Percentiles rank a stretch among this genome's conserved stretches.
These are phyloP conservation scores for Gaillardinia entomophila DNA, from an alignment of 805 yeast genomes.

Conservation along the genomic window DNA sequence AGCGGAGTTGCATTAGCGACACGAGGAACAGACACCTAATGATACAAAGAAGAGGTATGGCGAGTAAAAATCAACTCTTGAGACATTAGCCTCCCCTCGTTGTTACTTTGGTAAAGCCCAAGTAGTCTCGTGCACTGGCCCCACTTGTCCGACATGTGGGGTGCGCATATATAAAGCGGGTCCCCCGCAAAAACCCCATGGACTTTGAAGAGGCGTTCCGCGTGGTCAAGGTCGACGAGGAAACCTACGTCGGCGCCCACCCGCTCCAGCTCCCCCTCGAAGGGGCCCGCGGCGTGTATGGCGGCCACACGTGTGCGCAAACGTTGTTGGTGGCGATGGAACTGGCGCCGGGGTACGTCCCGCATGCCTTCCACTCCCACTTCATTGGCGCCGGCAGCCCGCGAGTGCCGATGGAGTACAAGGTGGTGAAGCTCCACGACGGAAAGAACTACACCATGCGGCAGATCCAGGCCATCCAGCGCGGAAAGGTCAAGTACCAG, in stretches of 20 bases:
- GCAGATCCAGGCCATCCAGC: constrained; percentile 51
- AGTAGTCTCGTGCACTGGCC: too few relatives aligned
- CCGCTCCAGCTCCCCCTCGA: constrained; percentile 29
- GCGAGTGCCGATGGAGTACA: constrained; percentile 41
- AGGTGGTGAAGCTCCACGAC: constrained; percentile 46
- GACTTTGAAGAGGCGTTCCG: constrained; percentile 30
- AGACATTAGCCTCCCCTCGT: too few relatives aligned
- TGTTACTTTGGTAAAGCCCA: too few relatives aligned
- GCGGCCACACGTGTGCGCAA: constrained; percentile 67
- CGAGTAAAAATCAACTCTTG: too few relatives aligned
- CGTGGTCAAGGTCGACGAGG: constrained; percentile 18
- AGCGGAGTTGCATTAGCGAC: too few relatives aligned
- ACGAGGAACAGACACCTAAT: too few relatives aligned
- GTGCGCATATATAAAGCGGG: too few relatives aligned
- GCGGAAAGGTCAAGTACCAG: constrained; percentile 43
- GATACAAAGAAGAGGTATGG: too few relatives aligned
- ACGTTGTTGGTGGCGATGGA: constrained; percentile 55
- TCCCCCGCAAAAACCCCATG: too few relatives aligned
- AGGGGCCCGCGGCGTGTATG: constrained; percentile 63
- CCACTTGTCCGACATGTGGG: too few relatives aligned
- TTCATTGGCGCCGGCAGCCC: constrained; percentile 53
- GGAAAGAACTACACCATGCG: constrained; percentile 50
- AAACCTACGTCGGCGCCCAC: constrained; percentile 24
- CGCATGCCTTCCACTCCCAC: constrained; percentile 58
- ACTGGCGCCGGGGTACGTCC: constrained; percentile 38